These are phyloP conservation scores for Vitis amurensis DNA, from an alignment of 164 flowering plant genomes.

Conservation along the genomic window DNA sequence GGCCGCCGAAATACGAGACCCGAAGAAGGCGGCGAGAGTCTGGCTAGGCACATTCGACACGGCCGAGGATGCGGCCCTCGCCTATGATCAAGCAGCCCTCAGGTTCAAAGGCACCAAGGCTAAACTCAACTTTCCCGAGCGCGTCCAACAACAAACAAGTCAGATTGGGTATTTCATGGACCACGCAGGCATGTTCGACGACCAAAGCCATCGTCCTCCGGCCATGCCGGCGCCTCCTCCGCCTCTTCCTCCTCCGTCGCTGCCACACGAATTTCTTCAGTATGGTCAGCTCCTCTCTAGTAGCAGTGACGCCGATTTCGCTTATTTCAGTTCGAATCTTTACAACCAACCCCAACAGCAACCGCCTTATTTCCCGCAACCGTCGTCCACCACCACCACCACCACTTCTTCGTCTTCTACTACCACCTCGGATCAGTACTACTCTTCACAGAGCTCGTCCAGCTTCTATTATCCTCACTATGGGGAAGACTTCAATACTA, in stretches of 20 bases:
- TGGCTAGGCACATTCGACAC: slow-evolving; percentile 81
- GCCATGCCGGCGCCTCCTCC: background rate
- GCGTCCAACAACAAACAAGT: slow-evolving; percentile 37
- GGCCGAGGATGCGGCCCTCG: slow-evolving; percentile 67
- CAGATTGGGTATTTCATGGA: slow-evolving; percentile 8
- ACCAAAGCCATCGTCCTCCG: no score
- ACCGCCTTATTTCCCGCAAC: background rate
- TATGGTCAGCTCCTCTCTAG: slow-evolving; percentile 46
- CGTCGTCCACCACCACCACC: slow-evolving; percentile 10
- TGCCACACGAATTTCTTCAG: slow-evolving; percentile 18
- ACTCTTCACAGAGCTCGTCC: no score
- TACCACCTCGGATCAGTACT: slow-evolving; percentile 1
- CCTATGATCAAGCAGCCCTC: slow-evolving; percentile 71
- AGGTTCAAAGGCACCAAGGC: slow-evolving; percentile 70
- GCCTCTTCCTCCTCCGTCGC: slow-evolving; percentile 5
- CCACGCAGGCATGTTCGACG: no score
- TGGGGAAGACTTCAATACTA: no score
- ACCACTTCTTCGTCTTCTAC: background rate
- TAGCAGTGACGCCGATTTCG: slow-evolving; percentile 36
- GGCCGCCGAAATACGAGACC: slow-evolving; percentile 79
- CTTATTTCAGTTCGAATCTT: slow-evolving; percentile 28
- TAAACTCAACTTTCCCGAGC: slow-evolving; percentile 66
- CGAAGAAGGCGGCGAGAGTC: slow-evolving; percentile 67
- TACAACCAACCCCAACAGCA: slow-evolving; percentile 8
- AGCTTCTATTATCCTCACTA: no score